Evolutionary conservation across 1,139 yeast species (phyloP).

Genomic region (Nadsonia commutata): DNA sequence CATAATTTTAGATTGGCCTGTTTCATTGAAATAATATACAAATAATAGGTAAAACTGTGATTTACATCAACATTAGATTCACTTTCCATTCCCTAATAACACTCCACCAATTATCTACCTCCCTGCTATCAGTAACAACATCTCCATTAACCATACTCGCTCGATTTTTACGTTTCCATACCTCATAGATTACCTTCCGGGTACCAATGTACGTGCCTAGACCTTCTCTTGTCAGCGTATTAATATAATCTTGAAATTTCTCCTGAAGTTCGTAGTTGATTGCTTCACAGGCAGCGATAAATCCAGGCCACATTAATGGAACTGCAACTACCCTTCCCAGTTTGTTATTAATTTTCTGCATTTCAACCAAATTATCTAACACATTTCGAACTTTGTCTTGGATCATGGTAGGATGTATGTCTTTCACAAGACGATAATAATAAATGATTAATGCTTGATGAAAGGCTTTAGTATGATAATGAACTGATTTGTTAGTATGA

Average conservation of each 20-base stretch:
- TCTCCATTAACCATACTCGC: slow-evolving; percentile 10
- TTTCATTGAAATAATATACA: neutral
- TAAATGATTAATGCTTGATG: slow-evolving; percentile 65
- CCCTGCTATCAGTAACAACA: neutral
- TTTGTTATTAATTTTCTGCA: slow-evolving; percentile 38
- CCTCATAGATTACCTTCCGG: slow-evolving; percentile 69
- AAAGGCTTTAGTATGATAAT: slow-evolving; percentile 70
- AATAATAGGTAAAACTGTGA: neutral
- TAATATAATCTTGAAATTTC: slow-evolving; percentile 69
- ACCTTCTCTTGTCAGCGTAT: slow-evolving; percentile 57
- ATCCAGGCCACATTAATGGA: slow-evolving; percentile 82
- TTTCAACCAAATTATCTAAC: slow-evolving; percentile 47
- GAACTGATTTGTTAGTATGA: slow-evolving; percentile 44
- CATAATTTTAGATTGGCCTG: too few relatives aligned
- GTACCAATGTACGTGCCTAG: slow-evolving; percentile 83
- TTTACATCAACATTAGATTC: neutral
- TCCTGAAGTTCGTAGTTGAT: slow-evolving; percentile 37
- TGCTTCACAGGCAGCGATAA: slow-evolving; percentile 79
- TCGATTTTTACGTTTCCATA: slow-evolving; percentile 61
- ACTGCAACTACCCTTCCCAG: slow-evolving; percentile 44
- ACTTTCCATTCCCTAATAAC: neutral
- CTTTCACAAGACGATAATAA: slow-evolving; percentile 52
- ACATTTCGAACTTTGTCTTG: slow-evolving; percentile 51
- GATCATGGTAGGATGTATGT: slow-evolving; percentile 34
- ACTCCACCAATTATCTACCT: neutral